Evolutionary conservation across 2,329 filamentous ascomycete species (phyloP), one percentile per base, ranked within the genome.

Genomic region (Colletotrichum sansevieriae): DNA sequence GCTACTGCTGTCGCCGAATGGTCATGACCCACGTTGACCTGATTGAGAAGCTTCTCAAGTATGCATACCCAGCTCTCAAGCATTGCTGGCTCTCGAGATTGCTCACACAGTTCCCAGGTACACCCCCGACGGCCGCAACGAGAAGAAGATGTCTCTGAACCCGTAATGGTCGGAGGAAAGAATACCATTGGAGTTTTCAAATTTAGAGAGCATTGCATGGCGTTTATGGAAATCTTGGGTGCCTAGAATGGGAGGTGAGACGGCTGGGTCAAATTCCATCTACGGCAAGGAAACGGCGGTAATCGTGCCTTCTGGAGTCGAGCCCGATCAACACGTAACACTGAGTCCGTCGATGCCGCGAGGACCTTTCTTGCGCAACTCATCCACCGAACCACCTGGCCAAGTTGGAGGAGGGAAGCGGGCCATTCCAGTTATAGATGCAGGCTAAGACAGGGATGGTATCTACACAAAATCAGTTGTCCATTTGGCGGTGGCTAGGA

Each of bases 1-100:
- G 96, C 75, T 99, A 99, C 85, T 99, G 96, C 88, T 99, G 96
- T 85, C 93, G 96, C 75, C 92, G 96, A 77, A 99, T 99, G 96
- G 90, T 99, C 81, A 98, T 99, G 92, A 99, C 96, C 69, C 96
- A 99, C 82, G 96, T 99, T 76, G 96, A 99, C 80, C 86, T 99
- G 71, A 98, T 99, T 75, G 96, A 99, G 87, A 99, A 99, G 84
- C 89, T 99, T 58, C 89, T 99, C 73, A 93, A 95, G 93, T 97
- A 90, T 74, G 88, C 63, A 35, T 9, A 22, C 20, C 2, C 33
- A 22, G 3, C 29, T n/a, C 44, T 41, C 13, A 22, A 25, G 60
- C 20, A 39, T 37, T 10, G 22, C 20, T 10, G 39, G 54, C 11
- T 25, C 10, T 62, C 52, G 70, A 75, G 71, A 75, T 71, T 41